phyloP scores from a whole-genome alignment of 371 early-diverging fungal species.

The Rhizopus stolonifer region DNA sequence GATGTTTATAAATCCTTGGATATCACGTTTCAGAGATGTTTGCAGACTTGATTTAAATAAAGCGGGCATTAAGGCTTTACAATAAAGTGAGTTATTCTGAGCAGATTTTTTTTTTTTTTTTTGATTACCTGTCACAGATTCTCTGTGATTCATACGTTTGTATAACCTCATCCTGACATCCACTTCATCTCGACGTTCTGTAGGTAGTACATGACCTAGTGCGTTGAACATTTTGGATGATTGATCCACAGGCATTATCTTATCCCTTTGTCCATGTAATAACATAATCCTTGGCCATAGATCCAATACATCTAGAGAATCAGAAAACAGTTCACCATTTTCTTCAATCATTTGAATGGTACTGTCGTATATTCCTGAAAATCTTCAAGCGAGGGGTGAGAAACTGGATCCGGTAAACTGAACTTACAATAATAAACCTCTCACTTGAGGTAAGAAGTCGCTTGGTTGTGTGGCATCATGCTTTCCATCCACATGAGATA shows the following conservation, averaged over 20 bases:
- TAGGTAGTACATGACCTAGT: slow-evolving; percentile 38
- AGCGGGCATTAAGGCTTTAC: slow-evolving; percentile 39
- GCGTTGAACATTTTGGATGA: slow-evolving; percentile 44
- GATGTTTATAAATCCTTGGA: slow-evolving; percentile 43
- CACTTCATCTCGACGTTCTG: slow-evolving; percentile 36
- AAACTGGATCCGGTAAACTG: no score
- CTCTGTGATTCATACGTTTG: slow-evolving; percentile 42
- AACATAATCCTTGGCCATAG: slow-evolving; percentile 43
- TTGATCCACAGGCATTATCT: slow-evolving; percentile 38
- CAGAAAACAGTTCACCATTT: slow-evolving; percentile 26
- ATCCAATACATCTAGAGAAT: slow-evolving; percentile 29
- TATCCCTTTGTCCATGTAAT: slow-evolving; percentile 49
- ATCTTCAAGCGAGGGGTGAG: no score
- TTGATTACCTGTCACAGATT: slow-evolving; percentile 42
- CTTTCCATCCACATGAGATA: slow-evolving; percentile 16
- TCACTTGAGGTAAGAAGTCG: slow-evolving; percentile 49
- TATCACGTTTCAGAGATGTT: slow-evolving; percentile 37
- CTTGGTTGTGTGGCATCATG: slow-evolving; percentile 22
- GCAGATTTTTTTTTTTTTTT: neutral
- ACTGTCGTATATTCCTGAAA: slow-evolving; percentile 52
- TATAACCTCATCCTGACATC: slow-evolving; percentile 46
- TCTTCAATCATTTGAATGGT: slow-evolving; percentile 30
- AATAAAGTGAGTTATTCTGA: neutral
- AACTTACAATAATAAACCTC: slow-evolving; percentile 55
- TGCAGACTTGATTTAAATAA: slow-evolving; percentile 23